These are phyloP conservation scores for Collybia nuda DNA, from an alignment of 768 basidiomycete genomes.

Conservation along the genomic window DNA sequence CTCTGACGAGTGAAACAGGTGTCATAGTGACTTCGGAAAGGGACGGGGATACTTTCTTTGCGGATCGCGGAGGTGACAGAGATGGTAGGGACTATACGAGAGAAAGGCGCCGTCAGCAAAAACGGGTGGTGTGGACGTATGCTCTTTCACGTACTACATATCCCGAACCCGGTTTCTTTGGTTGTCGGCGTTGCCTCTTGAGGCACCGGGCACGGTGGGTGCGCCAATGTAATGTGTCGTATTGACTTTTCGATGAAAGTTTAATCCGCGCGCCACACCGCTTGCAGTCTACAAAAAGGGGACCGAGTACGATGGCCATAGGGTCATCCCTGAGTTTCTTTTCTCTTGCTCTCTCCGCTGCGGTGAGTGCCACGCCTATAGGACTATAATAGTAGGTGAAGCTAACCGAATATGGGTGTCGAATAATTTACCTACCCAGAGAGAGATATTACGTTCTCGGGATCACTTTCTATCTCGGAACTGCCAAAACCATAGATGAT, in stretches of 20 bases:
- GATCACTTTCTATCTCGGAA: slow-evolving; percentile 9
- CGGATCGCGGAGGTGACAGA: not conserved
- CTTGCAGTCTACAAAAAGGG: slow-evolving; percentile 52
- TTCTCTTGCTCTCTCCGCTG: slow-evolving; percentile 50
- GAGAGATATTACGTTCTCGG: slow-evolving; percentile 10
- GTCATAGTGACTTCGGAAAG: not conserved
- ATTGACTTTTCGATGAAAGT: slow-evolving; percentile 65
- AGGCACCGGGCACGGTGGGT: slow-evolving; percentile 63
- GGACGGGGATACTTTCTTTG: not conserved
- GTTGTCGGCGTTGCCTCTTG: slow-evolving; percentile 29
- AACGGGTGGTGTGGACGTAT: not conserved
- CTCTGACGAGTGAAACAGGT: no score
- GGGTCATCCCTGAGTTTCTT: slow-evolving; percentile 51
- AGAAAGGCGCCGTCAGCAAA: not conserved
- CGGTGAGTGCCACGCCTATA: slow-evolving; percentile 25
- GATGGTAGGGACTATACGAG: not conserved
- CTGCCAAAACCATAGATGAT: slow-evolving; percentile 41
- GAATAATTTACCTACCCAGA: slow-evolving; percentile 9
- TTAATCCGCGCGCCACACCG: slow-evolving; percentile 59
- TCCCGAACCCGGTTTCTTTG: slow-evolving; percentile 8
- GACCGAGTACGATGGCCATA: slow-evolving; percentile 49
- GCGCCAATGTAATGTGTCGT: slow-evolving; percentile 67
- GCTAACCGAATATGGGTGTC: not conserved
- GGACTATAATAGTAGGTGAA: slow-evolving; percentile 4
- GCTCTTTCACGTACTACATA: slow-evolving; percentile 3